Percentiles rank a stretch among this genome's conserved stretches.
Evolutionary conservation across 1,284 basidiomycete genomes (phyloP).

Genomic region (Sanguinoderma infundibulare): DNA sequence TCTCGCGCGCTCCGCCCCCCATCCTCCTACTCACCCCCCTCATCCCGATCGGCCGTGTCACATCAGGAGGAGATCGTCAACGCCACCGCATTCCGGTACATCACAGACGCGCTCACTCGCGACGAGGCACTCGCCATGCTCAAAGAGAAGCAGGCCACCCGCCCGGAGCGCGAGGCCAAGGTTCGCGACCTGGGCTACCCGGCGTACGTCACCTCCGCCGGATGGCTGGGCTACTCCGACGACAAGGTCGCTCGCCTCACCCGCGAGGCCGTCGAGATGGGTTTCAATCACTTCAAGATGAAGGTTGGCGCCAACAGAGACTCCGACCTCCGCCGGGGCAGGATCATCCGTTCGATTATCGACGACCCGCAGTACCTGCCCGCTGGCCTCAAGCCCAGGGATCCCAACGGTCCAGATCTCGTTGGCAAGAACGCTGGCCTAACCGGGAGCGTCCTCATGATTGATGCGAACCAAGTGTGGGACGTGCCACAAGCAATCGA

Average conservation of each 20-base stretch:
- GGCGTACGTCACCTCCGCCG: constrained; percentile 93
- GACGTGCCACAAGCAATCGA: constrained; percentile 93
- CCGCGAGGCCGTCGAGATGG: constrained; percentile 81
- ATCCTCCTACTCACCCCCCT: neutral
- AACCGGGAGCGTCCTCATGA: constrained; percentile 93
- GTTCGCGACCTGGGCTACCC: constrained; percentile 84
- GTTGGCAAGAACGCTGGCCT: constrained; percentile 93
- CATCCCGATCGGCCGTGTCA: neutral
- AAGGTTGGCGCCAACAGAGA: constrained; percentile 89
- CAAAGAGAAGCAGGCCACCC: constrained; percentile 75
- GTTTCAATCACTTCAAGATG: constrained; percentile 98
- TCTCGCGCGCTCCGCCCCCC: neutral
- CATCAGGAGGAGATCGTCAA: constrained; percentile 83
- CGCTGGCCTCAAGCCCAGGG: constrained; percentile 53
- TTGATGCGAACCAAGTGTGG: constrained; percentile 98
- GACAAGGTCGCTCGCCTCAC: constrained; percentile 91
- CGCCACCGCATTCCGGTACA: constrained; percentile 88
- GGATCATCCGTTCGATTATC: constrained; percentile 91
- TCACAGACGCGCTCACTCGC: constrained; percentile 90
- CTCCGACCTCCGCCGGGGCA: constrained; percentile 86
- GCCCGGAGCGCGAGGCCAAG: constrained; percentile 77
- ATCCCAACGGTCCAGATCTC: constrained; percentile 68
- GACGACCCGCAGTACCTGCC: constrained; percentile 85
- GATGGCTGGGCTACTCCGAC: constrained; percentile 92
- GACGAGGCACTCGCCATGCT: constrained; percentile 89